A percentile compares a stretch with the other conserved stretches of the same genome.
phyloP scores from a whole-genome alignment of 345 rosid genomes.

The Toxicodendron radicans region DNA sequence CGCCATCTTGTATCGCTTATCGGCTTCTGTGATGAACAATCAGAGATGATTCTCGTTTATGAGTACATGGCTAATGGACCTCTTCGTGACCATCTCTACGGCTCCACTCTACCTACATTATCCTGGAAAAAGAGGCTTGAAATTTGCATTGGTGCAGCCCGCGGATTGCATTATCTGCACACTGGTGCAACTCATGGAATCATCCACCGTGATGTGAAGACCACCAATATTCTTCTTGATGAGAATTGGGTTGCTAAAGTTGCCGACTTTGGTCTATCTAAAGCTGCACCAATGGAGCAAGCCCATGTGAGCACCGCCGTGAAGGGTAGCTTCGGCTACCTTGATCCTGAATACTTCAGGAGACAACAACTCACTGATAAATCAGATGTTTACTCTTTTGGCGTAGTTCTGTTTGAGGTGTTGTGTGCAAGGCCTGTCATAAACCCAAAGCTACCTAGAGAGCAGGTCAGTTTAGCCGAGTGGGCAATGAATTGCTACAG shows the following conservation, averaged over 20 bases:
- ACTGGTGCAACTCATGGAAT: conserved; percentile 74
- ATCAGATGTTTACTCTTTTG: conserved; percentile 88
- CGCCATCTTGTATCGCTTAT: conserved; percentile 80
- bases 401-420: conserved; percentile 81
- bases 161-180: conserved; percentile 84
- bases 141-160: conserved; percentile 79
- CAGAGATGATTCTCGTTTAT: conserved; percentile 90
- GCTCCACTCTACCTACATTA: conserved; percentile 47
- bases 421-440: conserved; percentile 75
- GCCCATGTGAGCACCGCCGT: conserved; percentile 86
- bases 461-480: conserved; percentile 76
- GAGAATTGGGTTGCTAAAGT: conserved; percentile 79
- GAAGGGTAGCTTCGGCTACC: conserved; percentile 88
- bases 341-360: conserved; percentile 83
- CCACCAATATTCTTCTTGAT: conserved; percentile 82
- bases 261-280: conserved; percentile 78
- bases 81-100: conserved; percentile 75
- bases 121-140: conserved; percentile 86
- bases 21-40: conserved; percentile 72
- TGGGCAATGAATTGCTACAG: conserved; percentile 76
- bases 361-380: conserved; percentile 83
- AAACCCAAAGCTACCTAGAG: conserved; percentile 60
- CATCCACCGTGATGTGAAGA: conserved; percentile 86
- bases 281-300: conserved; percentile 66
- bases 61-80: conserved; percentile 90